phyloP scores from a whole-genome alignment of 257 asterid genomes.

The Penstemon davidsonii region DNA sequence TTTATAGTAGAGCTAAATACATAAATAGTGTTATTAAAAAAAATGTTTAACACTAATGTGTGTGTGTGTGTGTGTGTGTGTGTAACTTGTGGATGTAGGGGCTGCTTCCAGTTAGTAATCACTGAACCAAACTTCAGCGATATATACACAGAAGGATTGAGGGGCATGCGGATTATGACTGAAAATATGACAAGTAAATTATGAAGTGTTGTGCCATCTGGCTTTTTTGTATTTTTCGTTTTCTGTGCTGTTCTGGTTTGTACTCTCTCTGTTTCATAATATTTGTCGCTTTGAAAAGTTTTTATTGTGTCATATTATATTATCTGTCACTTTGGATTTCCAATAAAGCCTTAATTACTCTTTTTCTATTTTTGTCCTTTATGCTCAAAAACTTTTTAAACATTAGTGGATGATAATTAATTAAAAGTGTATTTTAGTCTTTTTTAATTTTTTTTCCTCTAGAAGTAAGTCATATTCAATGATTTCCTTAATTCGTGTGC shows the following conservation, averaged over 20 bases:
- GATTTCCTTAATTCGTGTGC: no score
- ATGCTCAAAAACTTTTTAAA: neutral
- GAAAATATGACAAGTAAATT: neutral
- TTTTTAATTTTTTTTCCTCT: no score
- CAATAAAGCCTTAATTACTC: no score
- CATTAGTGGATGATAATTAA: no score
- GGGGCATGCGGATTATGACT: neutral
- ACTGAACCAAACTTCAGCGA: neutral
- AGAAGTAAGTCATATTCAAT: no score
- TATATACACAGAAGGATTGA: neutral
- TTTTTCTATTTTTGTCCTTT: no score
- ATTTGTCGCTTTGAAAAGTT: neutral
- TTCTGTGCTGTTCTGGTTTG: neutral
- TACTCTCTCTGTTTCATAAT: neutral
- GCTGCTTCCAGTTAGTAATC: conserved; percentile 1
- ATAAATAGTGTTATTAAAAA: neutral
- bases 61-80: no score
- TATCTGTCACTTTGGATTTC: neutral
- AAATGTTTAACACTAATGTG: no score
- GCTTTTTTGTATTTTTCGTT: neutral
- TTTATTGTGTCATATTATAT: neutral
- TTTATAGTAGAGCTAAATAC: neutral
- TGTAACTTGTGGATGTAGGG: neutral
- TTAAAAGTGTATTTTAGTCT: no score
- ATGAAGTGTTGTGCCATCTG: neutral